These are phyloP conservation scores for Phylloporus arenicola DNA, from an alignment of 768 basidiomycete genomes.

Conservation along the genomic window DNA sequence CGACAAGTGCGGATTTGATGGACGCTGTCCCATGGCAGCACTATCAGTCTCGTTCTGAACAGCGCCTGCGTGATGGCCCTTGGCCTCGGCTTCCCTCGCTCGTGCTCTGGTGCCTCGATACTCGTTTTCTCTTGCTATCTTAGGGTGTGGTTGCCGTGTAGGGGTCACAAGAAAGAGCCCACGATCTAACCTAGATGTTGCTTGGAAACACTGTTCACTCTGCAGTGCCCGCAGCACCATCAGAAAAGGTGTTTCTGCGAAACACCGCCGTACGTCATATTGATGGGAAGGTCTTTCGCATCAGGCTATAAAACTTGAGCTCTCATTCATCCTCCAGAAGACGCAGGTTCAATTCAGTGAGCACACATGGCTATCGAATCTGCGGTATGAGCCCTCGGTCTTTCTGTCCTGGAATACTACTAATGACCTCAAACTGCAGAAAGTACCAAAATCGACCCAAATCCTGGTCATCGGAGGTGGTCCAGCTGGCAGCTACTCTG, in stretches of 20 bases:
- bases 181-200: not conserved
- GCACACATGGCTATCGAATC: not conserved
- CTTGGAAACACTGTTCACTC: not conserved
- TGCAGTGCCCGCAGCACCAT: not conserved
- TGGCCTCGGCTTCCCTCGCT: not conserved
- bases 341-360: not conserved
- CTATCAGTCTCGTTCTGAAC: not conserved
- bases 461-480: slow-evolving; percentile 1
- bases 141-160: not conserved
- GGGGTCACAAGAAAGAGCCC: not conserved
- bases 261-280: not conserved
- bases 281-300: not conserved
- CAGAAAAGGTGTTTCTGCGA: not conserved
- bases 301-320: not conserved
- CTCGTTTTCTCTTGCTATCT: not conserved
- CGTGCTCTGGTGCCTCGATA: not conserved
- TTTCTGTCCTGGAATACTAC: not conserved
- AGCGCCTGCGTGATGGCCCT: not conserved
- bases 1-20: not conserved
- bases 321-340: not conserved
- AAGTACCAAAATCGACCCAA: not conserved
- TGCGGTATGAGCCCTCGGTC: not conserved
- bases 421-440: not conserved
- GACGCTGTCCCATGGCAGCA: not conserved
- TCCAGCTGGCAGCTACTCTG: slow-evolving; percentile 1